Percentiles rank a stretch among this genome's conserved stretches.
phyloP scores from a whole-genome alignment of 768 basidiomycete species.

The Naematelia encephala region DNA sequence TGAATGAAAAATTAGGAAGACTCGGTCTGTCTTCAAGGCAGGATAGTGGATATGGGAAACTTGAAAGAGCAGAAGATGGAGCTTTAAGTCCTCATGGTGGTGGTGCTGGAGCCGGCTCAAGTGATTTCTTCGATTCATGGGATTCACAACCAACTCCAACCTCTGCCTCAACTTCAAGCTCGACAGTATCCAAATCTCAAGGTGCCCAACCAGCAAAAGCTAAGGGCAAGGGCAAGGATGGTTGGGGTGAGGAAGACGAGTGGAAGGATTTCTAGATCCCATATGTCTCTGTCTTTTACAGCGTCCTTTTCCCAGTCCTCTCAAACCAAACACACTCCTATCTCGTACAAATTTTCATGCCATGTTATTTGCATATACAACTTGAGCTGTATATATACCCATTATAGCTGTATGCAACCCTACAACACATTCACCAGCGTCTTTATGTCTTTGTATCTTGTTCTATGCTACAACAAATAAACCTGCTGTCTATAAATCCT shows the following conservation, averaged over 20 bases:
- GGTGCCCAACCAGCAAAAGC: background rate
- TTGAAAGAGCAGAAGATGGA: conserved; percentile 40
- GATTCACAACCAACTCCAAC: conserved; percentile 24
- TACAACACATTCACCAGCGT: too few species aligned
- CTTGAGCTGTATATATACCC: background rate
- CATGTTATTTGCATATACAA: background rate
- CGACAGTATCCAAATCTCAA: background rate
- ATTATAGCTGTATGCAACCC: too few species aligned
- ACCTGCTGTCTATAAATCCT: too few species aligned
- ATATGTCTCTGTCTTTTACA: too few species aligned
- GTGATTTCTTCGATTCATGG: conserved; percentile 61
- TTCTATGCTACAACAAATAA: too few species aligned
- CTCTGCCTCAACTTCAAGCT: conserved; percentile 7
- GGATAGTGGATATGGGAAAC: conserved; percentile 45
- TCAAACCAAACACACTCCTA: too few species aligned
- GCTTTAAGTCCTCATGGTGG: conserved; percentile 26
- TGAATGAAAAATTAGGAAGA: conserved; percentile 70
- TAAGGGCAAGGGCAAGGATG: conserved; percentile 16
- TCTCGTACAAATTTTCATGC: background rate
- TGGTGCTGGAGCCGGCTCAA: conserved; percentile 43
- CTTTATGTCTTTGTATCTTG: too few species aligned
- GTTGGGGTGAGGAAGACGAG: conserved; percentile 55
- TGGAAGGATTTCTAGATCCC: conserved; percentile 71
- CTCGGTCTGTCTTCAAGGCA: conserved; percentile 55
- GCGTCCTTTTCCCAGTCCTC: too few species aligned